Evolutionary conservation across 2,329 filamentous ascomycete species (phyloP), one percentile per base, ranked within the genome.

Genomic region (Diplodia sapinea): DNA sequence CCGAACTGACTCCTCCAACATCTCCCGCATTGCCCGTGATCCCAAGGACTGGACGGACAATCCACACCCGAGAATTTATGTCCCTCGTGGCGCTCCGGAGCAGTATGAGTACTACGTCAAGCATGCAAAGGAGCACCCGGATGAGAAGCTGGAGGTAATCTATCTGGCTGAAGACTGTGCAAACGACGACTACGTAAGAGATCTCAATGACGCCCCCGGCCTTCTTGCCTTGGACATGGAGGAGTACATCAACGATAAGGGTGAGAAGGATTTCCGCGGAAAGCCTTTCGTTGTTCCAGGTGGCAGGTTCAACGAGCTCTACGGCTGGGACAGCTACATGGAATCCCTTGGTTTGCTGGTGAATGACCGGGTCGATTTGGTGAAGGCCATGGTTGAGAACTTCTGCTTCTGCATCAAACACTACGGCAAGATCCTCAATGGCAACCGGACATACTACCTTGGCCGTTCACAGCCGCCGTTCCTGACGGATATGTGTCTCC

Each of bases 281-380:
- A 84, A 96, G 68, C 94, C 95, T 0, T 99, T 98, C 73, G 93
- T 98, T n/a, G 95, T 99, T 3, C 95, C 95, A 0, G 95, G 95
- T 69, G 95, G 95, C 29, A 88, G 95, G 36, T 99, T 99, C 88
- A 99, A 99, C 79, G 95, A 99, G 79, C 82, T 99, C 26, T 99
- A 99, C 77, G 94, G 94, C 56, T 99, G 95, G 95, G 95, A 99
- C 80, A 97, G 93, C 78, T 99, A 98, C 83, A 98, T 99, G 93
- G 92, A 94, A 78, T 95, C 94, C 5, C 84, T 98, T 3, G 95
- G 95, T 20, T 85, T 99, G 68, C 83, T 98, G 68, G 88, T 93
- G 73, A 93, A 94, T 75, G 91, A 95, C 76, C 89, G 92, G 68
- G 88, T 93, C 26, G 89, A 97, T 74, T 82, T 98, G 66, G 93